Conservation (phyloP, 2,329 filamentous ascomycete species). For the Penicillium occitanis region DNA sequence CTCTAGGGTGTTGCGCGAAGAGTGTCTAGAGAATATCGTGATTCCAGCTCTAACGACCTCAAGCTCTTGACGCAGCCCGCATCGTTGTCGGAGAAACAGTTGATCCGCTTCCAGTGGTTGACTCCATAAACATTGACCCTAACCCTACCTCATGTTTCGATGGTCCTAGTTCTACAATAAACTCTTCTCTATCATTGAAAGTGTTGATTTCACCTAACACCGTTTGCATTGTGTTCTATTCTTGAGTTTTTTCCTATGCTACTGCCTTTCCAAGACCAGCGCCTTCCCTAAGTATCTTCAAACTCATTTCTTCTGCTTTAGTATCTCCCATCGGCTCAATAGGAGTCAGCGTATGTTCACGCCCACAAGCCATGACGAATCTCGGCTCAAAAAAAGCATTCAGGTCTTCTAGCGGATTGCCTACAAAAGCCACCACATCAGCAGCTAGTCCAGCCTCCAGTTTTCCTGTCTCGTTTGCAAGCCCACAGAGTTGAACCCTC, state of each 20-base stretch:
- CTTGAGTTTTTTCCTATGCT: neutral
- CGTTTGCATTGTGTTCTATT: neutral
- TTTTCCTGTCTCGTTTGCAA: neutral
- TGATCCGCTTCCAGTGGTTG: neutral
- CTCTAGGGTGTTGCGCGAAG: neutral
- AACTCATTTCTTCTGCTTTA: neutral
- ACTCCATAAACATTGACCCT: neutral
- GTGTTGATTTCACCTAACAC: neutral
- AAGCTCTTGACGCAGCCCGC: conserved; percentile 6
- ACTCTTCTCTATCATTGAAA: neutral
- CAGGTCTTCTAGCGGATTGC: neutral
- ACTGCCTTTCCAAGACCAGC: neutral
- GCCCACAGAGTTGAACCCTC: neutral
- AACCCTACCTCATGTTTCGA: neutral
- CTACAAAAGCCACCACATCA: neutral
- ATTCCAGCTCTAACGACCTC: neutral
- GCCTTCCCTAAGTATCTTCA: neutral
- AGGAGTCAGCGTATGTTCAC: neutral
- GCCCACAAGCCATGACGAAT: neutral
- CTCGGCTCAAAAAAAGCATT: neutral
- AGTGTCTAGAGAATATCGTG: neutral
- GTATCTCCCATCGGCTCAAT: neutral
- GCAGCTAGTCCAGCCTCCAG: neutral
- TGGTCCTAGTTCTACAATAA: neutral
- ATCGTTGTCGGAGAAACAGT: neutral